A percentile compares a stretch with the other conserved stretches of the same genome.
Conservation (phyloP, 352 stramenopile genomes). For the Phytophthora europaea region DNA sequence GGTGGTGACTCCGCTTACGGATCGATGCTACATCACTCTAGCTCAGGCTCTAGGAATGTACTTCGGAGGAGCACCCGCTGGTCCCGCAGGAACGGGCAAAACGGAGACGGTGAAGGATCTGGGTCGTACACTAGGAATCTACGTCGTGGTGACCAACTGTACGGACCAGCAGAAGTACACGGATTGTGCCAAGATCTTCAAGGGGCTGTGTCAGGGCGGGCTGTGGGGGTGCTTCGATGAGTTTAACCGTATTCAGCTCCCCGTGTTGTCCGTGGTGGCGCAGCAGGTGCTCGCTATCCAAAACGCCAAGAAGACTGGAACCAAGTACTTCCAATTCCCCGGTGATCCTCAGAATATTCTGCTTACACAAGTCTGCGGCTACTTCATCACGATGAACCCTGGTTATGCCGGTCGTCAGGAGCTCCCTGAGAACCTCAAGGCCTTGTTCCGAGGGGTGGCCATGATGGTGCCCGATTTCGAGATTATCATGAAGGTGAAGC, state of each 20-base stretch:
- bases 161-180: conserved; percentile 98
- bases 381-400: conserved; percentile 99
- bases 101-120: conserved; percentile 99
- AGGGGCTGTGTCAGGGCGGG: conserved; percentile 96
- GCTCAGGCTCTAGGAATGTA: conserved; percentile 98
- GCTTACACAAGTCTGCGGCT: conserved; percentile 96
- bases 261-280: conserved; percentile 97
- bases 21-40: conserved; percentile 98
- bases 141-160: conserved; percentile 98
- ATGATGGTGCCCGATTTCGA: conserved; percentile 96
- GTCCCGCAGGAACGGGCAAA: conserved; percentile 96
- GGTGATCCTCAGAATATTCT: conserved; percentile 98
- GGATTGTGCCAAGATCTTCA: conserved; percentile 99
- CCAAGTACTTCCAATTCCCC: conserved; percentile 98
- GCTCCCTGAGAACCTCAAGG: conserved; percentile 99
- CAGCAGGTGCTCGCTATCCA: conserved; percentile 98
- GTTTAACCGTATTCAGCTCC: conserved; percentile 98
- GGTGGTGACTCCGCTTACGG: conserved; percentile 97
- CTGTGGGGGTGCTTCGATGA: conserved; percentile 99
- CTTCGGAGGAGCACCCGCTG: conserved; percentile 96
- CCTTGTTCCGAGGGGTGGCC: conserved; percentile 90
- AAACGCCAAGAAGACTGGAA: conserved; percentile 97
- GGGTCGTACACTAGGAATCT: conserved; percentile 95
- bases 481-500: conserved; percentile 97
- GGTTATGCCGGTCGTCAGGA: conserved; percentile 98